A percentile compares a stretch with the other conserved stretches of the same genome.
Evolutionary conservation across 441 rosid genomes (phyloP).

Genomic region (Erodium chrysanthum): DNA sequence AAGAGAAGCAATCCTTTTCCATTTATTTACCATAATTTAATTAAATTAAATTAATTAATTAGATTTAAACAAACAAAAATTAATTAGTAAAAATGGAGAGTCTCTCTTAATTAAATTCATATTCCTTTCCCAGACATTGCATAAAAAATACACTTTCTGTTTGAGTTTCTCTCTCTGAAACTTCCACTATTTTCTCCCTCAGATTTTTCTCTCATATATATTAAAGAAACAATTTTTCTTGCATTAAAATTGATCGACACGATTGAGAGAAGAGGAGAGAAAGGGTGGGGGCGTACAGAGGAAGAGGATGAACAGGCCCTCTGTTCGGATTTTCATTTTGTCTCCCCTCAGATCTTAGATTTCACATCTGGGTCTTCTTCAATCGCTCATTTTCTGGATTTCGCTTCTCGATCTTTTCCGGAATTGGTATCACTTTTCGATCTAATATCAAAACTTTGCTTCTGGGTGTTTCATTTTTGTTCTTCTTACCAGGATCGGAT

Average conservation of each 20-base stretch:
- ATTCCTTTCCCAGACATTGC: constrained; percentile 24
- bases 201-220: background rate
- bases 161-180: constrained; percentile 20
- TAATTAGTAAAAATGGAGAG: constrained; percentile 11
- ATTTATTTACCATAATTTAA: too few relatives aligned
- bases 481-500: constrained; percentile 31
- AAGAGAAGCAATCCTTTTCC: too few relatives aligned
- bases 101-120: constrained; percentile 22
- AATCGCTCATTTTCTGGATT: constrained; percentile 38
- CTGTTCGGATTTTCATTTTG: constrained; percentile 24
- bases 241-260: background rate
- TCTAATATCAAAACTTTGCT: constrained; percentile 6
- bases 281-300: constrained; percentile 19
- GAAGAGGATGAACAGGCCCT: constrained; percentile 40
- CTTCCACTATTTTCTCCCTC: constrained; percentile 11
- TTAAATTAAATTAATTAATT: too few relatives aligned
- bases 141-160: background rate
- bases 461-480: constrained; percentile 11
- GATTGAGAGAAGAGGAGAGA: constrained; percentile 21
- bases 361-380: constrained; percentile 29
- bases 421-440: background rate
- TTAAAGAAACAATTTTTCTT: background rate
- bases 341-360: constrained; percentile 41
- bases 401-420: constrained; percentile 22
- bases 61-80: background rate